Evolutionary conservation across 768 basidiomycete species (phyloP), one percentile per base, ranked within the genome.

Genomic region (Termitomyces sp.): DNA sequence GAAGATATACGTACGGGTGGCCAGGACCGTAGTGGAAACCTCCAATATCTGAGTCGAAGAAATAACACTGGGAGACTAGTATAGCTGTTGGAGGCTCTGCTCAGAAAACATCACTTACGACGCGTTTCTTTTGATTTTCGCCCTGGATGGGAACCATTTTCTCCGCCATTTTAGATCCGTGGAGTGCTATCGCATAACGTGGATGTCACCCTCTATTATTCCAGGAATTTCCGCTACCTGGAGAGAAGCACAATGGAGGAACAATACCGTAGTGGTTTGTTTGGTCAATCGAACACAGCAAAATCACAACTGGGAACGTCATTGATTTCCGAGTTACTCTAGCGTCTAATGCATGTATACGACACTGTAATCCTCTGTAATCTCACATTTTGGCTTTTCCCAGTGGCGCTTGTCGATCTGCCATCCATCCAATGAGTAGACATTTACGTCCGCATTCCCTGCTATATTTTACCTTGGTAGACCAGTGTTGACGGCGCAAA

Each of bases 1-100:
- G 16, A 4, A 55, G 59, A 16, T 52, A 11, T 9, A 45, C 62
- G 51, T 45, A 92, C 89, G 95, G 94, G 74, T 98, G 95, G 7
- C 94, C 96, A 60, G 90, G 94, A n/a, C 95, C 95, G 88, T 97
- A 96, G 74, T 98, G 97, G 73, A 98, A 99, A 55, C 97, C 96
- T 24, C 97, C 96, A 74, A 99, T 96, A 73, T 99, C 96, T 36
- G 95, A 96, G 76, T 99, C 96, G 79, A 96, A 99, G 82, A 99
- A 99, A 81, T 99, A 99, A 73, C 96, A 98, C 92, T 97, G 60
- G 22, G 55, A 58, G 22, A 46, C 57, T 63, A 61, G 65, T 67
- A 63, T 40, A 20, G 49, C 18, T 49, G 38, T 35, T 16, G 15
- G 18, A 36, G n/a, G 16, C 20, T 20, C 20, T 36, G 52, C 33